Evolutionary conservation across 345 rosid species (phyloP).

Genomic region (Murraya koenigii): DNA sequence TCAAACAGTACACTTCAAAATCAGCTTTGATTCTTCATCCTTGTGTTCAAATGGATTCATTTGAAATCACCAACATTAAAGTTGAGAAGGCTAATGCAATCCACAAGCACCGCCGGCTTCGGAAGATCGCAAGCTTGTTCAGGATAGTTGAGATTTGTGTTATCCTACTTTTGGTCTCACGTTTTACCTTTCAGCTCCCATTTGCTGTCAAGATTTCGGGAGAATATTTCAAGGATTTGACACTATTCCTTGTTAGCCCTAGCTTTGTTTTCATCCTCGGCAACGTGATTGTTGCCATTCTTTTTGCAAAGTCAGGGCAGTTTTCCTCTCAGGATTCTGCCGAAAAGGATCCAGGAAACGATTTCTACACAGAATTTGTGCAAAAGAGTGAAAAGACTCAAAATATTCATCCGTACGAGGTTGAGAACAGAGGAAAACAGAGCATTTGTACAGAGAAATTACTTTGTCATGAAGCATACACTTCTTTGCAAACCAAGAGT

Average conservation of each 20-base stretch:
- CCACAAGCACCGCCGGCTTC: conserved; percentile 38
- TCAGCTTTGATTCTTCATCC: neutral
- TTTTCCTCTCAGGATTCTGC: conserved; percentile 41
- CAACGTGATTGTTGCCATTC: conserved; percentile 67
- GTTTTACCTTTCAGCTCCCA: conserved; percentile 52
- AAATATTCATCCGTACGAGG: conserved; percentile 4
- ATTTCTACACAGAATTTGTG: conserved; percentile 45
- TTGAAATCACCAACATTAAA: conserved; percentile 44
- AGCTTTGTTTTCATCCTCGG: conserved; percentile 76
- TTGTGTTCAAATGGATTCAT: conserved; percentile 53
- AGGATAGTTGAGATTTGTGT: conserved; percentile 56
- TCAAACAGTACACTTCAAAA: neutral
- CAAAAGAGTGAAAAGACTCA: conserved; percentile 42
- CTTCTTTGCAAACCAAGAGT: conserved; percentile 23
- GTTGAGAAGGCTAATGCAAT: conserved; percentile 54
- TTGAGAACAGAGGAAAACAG: conserved; percentile 37
- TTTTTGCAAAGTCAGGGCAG: conserved; percentile 65
- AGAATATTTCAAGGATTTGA: conserved; percentile 51
- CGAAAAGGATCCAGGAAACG: conserved; percentile 24
- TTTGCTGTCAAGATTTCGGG: conserved; percentile 55
- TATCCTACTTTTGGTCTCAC: conserved; percentile 53
- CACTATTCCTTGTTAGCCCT: conserved; percentile 51
- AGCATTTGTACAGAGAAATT: conserved; percentile 16
- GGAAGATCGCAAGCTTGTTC: conserved; percentile 49
- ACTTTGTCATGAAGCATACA: conserved; percentile 12